phyloP scores from a whole-genome alignment of 75 land plant genomes.

The Selaginella tamariscina region DNA sequence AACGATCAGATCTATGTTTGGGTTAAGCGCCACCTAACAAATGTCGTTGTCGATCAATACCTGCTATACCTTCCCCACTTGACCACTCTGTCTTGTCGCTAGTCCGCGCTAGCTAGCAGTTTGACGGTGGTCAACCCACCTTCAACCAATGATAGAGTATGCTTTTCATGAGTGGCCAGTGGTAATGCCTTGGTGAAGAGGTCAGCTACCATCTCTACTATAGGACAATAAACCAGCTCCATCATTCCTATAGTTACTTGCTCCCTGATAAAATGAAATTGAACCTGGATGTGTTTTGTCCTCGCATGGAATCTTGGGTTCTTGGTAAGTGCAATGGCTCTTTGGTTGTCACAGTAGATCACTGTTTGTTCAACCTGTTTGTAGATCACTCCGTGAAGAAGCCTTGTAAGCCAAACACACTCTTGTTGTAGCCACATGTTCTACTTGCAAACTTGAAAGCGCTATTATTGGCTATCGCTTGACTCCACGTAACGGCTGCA shows the following conservation, averaged over 20 bases:
- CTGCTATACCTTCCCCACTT: too few species aligned
- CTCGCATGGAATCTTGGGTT: conserved; percentile 17
- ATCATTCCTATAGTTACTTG: neutral
- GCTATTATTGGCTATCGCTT: conserved; percentile 28
- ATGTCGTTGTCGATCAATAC: too few species aligned
- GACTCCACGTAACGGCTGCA: conserved; percentile 20
- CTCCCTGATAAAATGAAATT: conserved; percentile 26
- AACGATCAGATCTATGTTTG: too few species aligned
- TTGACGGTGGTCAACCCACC: too few species aligned
- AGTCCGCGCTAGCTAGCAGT: too few species aligned
- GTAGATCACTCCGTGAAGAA: too few species aligned
- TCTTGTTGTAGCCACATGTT: conserved; percentile 31
- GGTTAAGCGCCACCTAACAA: too few species aligned
- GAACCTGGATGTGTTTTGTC: conserved; percentile 26
- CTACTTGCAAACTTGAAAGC: conserved; percentile 19
- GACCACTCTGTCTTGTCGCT: too few species aligned
- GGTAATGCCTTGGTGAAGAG: conserved; percentile 23
- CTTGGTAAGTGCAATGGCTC: neutral
- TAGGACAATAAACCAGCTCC: conserved; percentile 14
- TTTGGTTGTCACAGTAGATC: conserved; percentile 18
- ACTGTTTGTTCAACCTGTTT: too few species aligned
- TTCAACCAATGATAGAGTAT: too few species aligned
- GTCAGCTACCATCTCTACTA: conserved; percentile 21
- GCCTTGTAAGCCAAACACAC: too few species aligned
- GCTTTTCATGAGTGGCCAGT: too few species aligned